Conservation (phyloP, 495 filamentous ascomycete species). For the Podospora fimiseda region DNA sequence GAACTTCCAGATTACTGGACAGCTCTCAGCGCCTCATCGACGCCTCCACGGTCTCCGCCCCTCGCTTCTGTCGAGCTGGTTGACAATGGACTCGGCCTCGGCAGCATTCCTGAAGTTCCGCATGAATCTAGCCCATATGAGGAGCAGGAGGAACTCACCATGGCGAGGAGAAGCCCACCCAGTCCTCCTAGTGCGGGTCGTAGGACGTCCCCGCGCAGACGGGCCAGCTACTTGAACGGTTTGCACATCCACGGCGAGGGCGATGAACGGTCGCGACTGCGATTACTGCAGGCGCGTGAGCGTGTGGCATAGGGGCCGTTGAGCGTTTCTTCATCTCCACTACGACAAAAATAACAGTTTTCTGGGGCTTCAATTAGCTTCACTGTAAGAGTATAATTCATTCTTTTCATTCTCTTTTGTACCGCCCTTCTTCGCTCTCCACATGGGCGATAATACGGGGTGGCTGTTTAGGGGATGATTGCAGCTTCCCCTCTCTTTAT, state of each 20-base stretch:
- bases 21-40: constrained; percentile 33
- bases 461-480: background rate
- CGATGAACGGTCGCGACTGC: constrained; percentile 22
- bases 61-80: constrained; percentile 11
- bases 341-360: background rate
- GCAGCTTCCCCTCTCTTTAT: too few species aligned
- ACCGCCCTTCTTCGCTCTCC: too few species aligned
- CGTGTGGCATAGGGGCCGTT: constrained; percentile 16
- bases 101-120: constrained; percentile 24
- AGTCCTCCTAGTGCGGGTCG: background rate
- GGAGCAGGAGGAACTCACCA: background rate
- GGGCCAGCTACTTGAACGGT: constrained; percentile 15
- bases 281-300: constrained; percentile 24
- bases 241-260: constrained; percentile 13
- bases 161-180: background rate
- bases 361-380: background rate
- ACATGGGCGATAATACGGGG: too few species aligned
- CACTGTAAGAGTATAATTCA: too few species aligned
- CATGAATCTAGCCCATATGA: constrained; percentile 3
- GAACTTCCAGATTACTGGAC: constrained; percentile 38
- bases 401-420: too few species aligned
- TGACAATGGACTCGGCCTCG: background rate
- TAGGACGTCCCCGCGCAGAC: constrained; percentile 11
- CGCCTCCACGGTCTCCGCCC: constrained; percentile 17
- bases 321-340: background rate